Percentiles rank a stretch among this genome's conserved stretches.
phyloP scores from a whole-genome alignment of 192 early-diverging fungal genomes.

The Backusella psychrophila region DNA sequence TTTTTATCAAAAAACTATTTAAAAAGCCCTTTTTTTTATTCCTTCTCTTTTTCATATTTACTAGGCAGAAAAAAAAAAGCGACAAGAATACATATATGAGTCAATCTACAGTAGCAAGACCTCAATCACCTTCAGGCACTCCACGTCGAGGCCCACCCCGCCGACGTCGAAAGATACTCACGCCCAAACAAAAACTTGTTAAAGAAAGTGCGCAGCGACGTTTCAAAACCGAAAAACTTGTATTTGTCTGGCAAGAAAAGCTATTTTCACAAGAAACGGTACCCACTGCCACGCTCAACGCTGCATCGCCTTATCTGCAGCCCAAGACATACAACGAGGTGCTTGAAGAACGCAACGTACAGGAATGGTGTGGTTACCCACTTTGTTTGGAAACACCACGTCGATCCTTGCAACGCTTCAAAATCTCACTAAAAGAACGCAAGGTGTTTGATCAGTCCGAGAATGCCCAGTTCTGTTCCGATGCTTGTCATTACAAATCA shows the following conservation, averaged over 20 bases:
- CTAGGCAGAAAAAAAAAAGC: not conserved
- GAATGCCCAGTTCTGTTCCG: conserved; percentile 67
- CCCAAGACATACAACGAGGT: conserved; percentile 66
- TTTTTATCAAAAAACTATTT: too few species aligned
- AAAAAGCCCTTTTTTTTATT: too few species aligned
- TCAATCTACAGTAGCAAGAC: not conserved
- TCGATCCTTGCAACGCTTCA: conserved; percentile 50
- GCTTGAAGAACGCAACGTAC: conserved; percentile 69
- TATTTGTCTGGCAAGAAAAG: conserved; percentile 37
- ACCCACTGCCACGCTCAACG: not conserved
- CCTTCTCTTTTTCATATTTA: not conserved
- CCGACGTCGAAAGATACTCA: not conserved
- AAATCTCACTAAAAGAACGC: conserved; percentile 65
- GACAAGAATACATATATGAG: not conserved
- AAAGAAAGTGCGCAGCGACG: conserved; percentile 29
- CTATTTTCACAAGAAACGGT: conserved; percentile 17
- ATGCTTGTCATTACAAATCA: conserved; percentile 68
- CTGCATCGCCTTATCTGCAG: conserved; percentile 61
- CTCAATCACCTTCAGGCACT: not conserved
- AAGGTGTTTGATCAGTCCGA: conserved; percentile 80
- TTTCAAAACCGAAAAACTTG: conserved; percentile 17
- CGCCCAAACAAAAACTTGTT: conserved; percentile 27
- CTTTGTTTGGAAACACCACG: conserved; percentile 56
- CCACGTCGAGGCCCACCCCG: not conserved
- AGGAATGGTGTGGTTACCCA: conserved; percentile 79